phyloP scores from a whole-genome alignment of 2,329 filamentous ascomycete genomes.

The Penicillium sp. region DNA sequence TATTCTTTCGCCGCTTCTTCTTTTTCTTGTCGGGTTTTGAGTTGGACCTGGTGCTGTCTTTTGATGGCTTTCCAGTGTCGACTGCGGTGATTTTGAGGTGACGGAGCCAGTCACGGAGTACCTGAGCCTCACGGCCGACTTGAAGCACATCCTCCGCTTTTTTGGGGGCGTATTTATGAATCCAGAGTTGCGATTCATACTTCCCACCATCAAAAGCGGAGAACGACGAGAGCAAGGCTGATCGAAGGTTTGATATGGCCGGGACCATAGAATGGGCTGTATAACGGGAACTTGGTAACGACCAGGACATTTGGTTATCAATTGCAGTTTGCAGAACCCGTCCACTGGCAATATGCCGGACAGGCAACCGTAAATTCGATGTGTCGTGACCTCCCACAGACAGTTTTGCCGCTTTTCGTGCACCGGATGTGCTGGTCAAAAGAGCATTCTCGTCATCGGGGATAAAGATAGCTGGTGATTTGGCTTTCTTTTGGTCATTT shows the following conservation, averaged over 20 bases:
- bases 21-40: conserved; percentile 29
- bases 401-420: conserved; percentile 5
- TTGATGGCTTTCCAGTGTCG: conserved; percentile 54
- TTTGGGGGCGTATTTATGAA: conserved; percentile 78
- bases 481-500: conserved; percentile 39
- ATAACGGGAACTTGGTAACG: conserved; percentile 1
- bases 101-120: conserved; percentile 79
- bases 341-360: conserved; percentile 31
- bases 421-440: conserved; percentile 13
- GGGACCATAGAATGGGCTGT: conserved; percentile 48
- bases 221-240: conserved; percentile 58
- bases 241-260: conserved; percentile 59
- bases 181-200: conserved; percentile 73
- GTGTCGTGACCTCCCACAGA: background rate
- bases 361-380: conserved; percentile 28
- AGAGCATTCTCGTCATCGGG: conserved; percentile 36
- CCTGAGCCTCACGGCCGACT: conserved; percentile 62
- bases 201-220: conserved; percentile 77
- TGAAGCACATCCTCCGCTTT: conserved; percentile 73
- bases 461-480: conserved; percentile 33
- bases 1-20: conserved; percentile 65
- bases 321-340: conserved; percentile 29
- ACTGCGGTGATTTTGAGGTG: conserved; percentile 74
- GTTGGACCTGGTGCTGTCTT: conserved; percentile 27
- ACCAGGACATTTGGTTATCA: conserved; percentile 29